Evolutionary conservation across 495 filamentous ascomycete genomes (phyloP), one percentile per base, ranked within the genome.

Genomic region (Sordaria brevicollis): DNA sequence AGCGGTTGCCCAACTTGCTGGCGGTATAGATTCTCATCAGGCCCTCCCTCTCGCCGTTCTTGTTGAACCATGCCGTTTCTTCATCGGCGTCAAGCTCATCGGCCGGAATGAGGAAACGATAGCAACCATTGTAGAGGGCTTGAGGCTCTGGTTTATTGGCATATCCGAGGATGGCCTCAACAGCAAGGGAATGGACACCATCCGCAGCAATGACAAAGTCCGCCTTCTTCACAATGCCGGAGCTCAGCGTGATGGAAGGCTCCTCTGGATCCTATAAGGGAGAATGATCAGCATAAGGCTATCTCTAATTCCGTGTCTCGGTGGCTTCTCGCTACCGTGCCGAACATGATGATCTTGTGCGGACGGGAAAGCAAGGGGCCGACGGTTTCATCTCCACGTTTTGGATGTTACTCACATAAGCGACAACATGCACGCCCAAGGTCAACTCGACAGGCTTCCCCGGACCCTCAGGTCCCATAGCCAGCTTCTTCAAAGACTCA

Each of bases 201-300:
- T 86, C 85, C 6, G 85, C 84, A 19, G 78, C 78, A n/a, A 88
- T 70, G 57, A 86, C 76, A 7, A 88, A 66, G 70, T 87, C 85
- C 1, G 71, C 81, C 71, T 54, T 43, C 43, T 76, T 74, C 69
- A 73, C 74, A 19, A 67, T 69, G 4, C 81, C 81, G 67, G 81
- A 79, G 7, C 74, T 69, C 1, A 85, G 72, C 2, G 72, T 73
- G 6, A 86, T 75, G 4, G 72, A 75, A 3, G 82, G 83, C 3
- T 69, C 73, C 54, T 85, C 81, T 4, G 78, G 72, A 71, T 85
- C 75, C 67, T 81, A 67, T 2, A 7, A 62, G 25, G 25, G 0
- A 62, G 2, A 15, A 8, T 57, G 49, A 13, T 62, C 17, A 62
- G 49, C 49, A 62, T 62, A 62, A 31, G 25, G 49, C 25, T 62